Evolutionary conservation across 352 stramenopile species (phyloP), one percentile per base, ranked within the genome.

Genomic region (Phytophthora citrophthora): DNA sequence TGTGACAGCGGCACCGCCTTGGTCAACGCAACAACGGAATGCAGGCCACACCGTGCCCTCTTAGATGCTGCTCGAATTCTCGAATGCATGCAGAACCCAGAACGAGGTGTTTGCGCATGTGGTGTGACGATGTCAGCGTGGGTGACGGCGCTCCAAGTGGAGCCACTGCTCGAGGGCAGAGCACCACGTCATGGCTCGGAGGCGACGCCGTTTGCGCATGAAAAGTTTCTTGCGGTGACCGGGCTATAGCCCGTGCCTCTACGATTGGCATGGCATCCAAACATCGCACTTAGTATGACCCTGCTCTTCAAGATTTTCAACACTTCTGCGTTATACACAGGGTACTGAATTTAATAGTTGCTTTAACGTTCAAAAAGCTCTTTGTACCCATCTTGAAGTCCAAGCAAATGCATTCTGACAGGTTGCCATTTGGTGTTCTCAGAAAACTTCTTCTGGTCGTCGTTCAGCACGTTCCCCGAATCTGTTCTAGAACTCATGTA

Each of bases 361-460:
- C 1, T 23, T n/a, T n/a, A 29, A 11, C 10, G 10, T 6, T 11
- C 20, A 20, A 0, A 29, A 31, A 32, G 2, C 10, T n/a, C 11
- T 5, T 8, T 48, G 55, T 45, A 57, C 45, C 26, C 55, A 49
- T 48, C 2, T 50, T 9, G 15, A 34, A 20, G 10, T 24, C 8
- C 13, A 15, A 3, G 9, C 13, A 8, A 31, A 61, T 53, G 8
- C 16, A 38, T 5, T 61, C 6, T 46, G 2, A 50, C 13, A 41
- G 38, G 29, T 1, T 34, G 12, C 27, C 5, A 15, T 15, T 15
- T 13, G 20, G 20, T 27, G 26, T 66, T 66, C 49, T 47, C 40
- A 53, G 59, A 54, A 68, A 61, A 47, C 51, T 61, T 67, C 59
- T 68, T 54, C 58, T 66, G 58, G 58, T 40, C 41, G 34, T 58